A percentile compares a stretch with the other conserved stretches of the same genome.
Evolutionary conservation across 257 asterid species (phyloP).

Genomic region (Solanum boliviense): DNA sequence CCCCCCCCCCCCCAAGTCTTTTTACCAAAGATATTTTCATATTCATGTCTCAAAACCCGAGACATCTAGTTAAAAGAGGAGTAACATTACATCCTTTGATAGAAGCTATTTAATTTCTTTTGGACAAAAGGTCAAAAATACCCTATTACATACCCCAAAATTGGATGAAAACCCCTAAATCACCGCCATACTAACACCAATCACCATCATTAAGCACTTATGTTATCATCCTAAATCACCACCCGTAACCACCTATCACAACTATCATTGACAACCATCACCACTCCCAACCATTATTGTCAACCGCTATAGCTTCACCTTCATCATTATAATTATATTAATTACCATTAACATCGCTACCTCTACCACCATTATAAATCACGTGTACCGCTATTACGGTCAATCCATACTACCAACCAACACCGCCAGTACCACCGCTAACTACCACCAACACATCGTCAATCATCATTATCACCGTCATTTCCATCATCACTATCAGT

Average conservation of each 20-base stretch:
- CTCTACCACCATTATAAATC: neutral
- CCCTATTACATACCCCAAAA: neutral
- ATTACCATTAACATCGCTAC: neutral
- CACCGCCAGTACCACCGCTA: rapidly evolving
- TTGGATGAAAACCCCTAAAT: too few relatives aligned
- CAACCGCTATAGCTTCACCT: neutral
- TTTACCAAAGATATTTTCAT: neutral
- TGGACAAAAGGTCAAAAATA: neutral
- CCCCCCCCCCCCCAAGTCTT: too few relatives aligned
- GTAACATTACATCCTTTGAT: neutral
- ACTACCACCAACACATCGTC: neutral
- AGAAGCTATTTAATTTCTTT: too few relatives aligned
- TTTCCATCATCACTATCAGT: neutral
- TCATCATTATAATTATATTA: too few relatives aligned
- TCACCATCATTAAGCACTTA: neutral
- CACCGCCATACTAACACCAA: too few relatives aligned
- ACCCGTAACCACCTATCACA: neutral
- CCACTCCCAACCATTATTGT: rapidly evolving
- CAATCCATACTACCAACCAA: neutral
- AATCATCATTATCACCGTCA: neutral
- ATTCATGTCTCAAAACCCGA: rapidly evolving
- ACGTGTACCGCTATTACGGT: too few relatives aligned
- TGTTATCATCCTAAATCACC: too few relatives aligned
- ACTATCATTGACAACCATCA: neutral
- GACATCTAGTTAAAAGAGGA: neutral